Percentiles rank a stretch among this genome's conserved stretches.
Evolutionary conservation across 805 yeast genomes (phyloP).

Genomic region (Candida koratica): DNA sequence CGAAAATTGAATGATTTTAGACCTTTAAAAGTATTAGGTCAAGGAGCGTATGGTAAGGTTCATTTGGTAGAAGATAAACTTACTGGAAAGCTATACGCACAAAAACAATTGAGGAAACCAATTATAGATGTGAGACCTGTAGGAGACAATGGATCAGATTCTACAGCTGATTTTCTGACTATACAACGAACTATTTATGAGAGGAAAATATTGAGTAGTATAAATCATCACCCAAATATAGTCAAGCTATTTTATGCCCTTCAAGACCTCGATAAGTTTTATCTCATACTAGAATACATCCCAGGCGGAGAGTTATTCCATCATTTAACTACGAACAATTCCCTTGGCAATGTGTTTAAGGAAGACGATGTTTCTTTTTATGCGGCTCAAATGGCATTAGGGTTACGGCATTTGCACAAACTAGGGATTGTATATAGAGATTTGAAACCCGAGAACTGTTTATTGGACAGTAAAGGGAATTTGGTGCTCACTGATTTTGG

Average conservation of each 20-base stretch:
- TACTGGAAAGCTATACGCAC: constrained; percentile 39
- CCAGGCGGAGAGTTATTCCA: constrained; percentile 46
- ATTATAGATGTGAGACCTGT: constrained; percentile 18
- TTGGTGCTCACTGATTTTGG: constrained; percentile 45
- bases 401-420: constrained; percentile 36
- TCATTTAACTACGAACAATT: constrained; percentile 31
- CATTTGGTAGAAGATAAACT: constrained; percentile 35
- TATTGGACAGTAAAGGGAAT: constrained; percentile 37
- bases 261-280: constrained; percentile 42
- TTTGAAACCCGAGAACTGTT: constrained; percentile 44
- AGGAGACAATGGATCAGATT: not conserved
- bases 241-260: constrained; percentile 43
- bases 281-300: constrained; percentile 40
- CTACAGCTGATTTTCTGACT: not conserved
- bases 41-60: constrained; percentile 44
- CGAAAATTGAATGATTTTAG: constrained; percentile 27
- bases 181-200: constrained; percentile 39
- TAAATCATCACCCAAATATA: constrained; percentile 40
- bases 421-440: constrained; percentile 42
- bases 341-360: constrained; percentile 20
- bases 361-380: constrained; percentile 41
- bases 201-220: constrained; percentile 36
- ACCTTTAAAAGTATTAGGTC: constrained; percentile 41
- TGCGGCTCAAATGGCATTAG: constrained; percentile 42
- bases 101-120: constrained; percentile 41